Evolutionary conservation across 2,329 filamentous ascomycete genomes (phyloP).

Genomic region (Geosmithia putterillii): DNA sequence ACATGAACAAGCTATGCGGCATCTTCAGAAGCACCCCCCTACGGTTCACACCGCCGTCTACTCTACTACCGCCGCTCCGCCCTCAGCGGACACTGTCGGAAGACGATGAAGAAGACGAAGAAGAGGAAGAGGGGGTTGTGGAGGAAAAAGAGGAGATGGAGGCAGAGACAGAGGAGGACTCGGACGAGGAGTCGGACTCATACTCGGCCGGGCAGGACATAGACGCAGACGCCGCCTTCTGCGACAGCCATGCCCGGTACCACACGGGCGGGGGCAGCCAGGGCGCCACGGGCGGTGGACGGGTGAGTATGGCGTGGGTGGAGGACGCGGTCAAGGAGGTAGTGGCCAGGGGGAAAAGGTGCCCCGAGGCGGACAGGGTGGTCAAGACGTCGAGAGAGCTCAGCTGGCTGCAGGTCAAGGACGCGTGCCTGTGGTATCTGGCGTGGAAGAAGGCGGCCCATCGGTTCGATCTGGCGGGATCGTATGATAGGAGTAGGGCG

Average conservation of each 20-base stretch:
- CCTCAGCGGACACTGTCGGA: background rate
- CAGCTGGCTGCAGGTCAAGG: background rate
- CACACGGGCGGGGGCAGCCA: background rate
- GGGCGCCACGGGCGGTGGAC: background rate
- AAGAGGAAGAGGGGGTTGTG: no score
- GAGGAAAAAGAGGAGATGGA: no score
- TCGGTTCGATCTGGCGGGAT: background rate
- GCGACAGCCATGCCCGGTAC: no score
- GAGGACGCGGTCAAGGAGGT: background rate
- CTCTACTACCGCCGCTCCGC: no score
- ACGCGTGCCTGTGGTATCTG: background rate
- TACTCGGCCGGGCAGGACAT: no score
- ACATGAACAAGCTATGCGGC: background rate
- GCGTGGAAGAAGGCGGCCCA: background rate
- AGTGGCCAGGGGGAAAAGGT: background rate
- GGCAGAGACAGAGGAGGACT: no score
- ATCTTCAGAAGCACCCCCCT: background rate
- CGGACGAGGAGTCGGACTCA: no score
- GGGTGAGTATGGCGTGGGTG: background rate
- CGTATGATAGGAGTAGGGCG: background rate
- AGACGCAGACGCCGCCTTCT: no score
- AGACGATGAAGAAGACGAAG: no score
- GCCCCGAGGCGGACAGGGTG: no score
- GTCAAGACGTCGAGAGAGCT: no score
- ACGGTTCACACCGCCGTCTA: no score